Evolutionary conservation across 768 basidiomycete species (phyloP), one percentile per base, ranked within the genome.

Genomic region (Leucosporidium creatinivorum): DNA sequence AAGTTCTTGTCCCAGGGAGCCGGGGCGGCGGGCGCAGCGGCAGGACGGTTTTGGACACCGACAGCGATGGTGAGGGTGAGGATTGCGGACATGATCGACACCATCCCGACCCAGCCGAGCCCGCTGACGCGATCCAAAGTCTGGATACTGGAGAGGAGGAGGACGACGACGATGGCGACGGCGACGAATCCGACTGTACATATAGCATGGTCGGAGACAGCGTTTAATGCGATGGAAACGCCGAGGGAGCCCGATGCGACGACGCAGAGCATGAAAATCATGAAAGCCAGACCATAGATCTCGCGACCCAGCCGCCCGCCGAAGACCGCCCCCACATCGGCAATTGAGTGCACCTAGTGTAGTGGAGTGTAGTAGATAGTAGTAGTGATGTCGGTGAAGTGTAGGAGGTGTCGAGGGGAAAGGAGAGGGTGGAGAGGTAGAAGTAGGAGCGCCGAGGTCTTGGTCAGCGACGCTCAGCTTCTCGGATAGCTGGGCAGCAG

Each of bases 1-100:
- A 75, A 57, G 25, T 69, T 52, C 69, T 70, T 71, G 33, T 69
- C 65, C 73, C 73, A 73, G 61, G 66, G 68, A 3, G 62, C 71
- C 21, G 56, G 52, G n/a, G 52, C 28, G 48, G 57, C 57, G 8
- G 68, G 65, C 4, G 71, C 68, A 2, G 62, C 68, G 23, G 54
- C 36, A 7, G 68, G 65, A 12, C 70, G 64, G 36, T 66, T 64
- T 28, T 68, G 61, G 12, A 72, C 55, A 1, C 71, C 68, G 26
- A 73, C 71, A 3, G 71, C 65, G 61, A 73, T 50, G 25, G 71
- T 58, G 56, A 73, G 63, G 17, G 67, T 69, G 26, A 73, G n/a
- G 31, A 73, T n/a, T 28, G 65, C 62, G 17, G 59, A 25, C 59
- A 73, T 67, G 33, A 73, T 66, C 39, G 44, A 51, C 31, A 60